These are phyloP conservation scores for Phytophthora lateralis DNA, from an alignment of 352 stramenopile genomes.

Conservation along the genomic window DNA sequence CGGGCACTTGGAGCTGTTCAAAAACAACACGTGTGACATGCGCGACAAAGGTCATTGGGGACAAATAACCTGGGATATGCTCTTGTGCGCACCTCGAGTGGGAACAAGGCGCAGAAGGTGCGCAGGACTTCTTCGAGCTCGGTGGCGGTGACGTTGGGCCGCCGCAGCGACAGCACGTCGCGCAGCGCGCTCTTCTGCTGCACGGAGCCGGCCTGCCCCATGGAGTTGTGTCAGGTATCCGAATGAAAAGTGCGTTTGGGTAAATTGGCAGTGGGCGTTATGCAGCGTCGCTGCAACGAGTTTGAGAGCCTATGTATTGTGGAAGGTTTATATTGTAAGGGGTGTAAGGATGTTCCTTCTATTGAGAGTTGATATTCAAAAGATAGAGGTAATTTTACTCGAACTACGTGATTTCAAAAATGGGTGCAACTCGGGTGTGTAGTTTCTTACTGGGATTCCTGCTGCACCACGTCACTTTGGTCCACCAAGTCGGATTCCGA, in stretches of 20 bases:
- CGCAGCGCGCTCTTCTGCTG: conserved; percentile 84
- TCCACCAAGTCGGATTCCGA: conserved; percentile 10
- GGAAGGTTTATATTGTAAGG: no score
- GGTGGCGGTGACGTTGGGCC: conserved; percentile 39
- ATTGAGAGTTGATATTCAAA: background rate
- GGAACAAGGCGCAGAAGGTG: conserved; percentile 82
- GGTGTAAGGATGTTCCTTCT: background rate
- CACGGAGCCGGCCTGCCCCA: conserved; percentile 80
- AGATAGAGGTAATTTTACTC: conserved; percentile 13
- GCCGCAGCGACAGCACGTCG: conserved; percentile 71
- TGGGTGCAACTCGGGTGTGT: conserved; percentile 10
- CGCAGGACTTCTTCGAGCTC: conserved; percentile 67
- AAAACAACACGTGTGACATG: conserved; percentile 15
- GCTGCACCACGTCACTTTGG: conserved; percentile 12
- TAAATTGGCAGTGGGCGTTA: conserved; percentile 11
- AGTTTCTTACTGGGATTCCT: background rate
- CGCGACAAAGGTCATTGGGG: conserved; percentile 1
- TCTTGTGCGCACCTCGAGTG: conserved; percentile 51
- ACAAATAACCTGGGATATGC: background rate
- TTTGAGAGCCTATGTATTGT: no score
- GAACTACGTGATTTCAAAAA: conserved; percentile 22
- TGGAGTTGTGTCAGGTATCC: conserved; percentile 31
- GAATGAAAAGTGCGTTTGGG: conserved; percentile 8
- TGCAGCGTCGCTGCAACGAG: background rate
- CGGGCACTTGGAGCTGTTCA: conserved; percentile 28